A percentile compares a stretch with the other conserved stretches of the same genome.
phyloP scores from a whole-genome alignment of 148 eudicot species.

The Drosera capensis region DNA sequence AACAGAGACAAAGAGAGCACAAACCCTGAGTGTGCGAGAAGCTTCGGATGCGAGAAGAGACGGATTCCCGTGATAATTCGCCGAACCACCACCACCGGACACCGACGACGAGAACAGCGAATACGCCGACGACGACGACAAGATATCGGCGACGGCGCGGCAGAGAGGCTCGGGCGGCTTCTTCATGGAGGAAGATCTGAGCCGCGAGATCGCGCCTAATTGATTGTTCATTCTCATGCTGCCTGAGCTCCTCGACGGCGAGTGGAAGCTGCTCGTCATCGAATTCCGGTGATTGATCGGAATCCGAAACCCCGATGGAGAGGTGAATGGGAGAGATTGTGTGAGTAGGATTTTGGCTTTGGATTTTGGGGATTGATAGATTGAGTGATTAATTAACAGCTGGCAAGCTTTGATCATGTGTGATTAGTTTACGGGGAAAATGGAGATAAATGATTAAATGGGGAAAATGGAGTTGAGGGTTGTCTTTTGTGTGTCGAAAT shows the following conservation, averaged over 20 bases:
- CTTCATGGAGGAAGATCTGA: constrained; percentile 83
- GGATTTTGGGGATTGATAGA: too few relatives aligned
- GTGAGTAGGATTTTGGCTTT: too few relatives aligned
- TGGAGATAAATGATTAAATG: too few relatives aligned
- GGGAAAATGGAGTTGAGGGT: too few relatives aligned
- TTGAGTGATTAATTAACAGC: too few relatives aligned
- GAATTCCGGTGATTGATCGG: too few relatives aligned
- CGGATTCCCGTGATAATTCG: constrained; percentile 37
- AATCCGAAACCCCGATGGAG: too few relatives aligned
- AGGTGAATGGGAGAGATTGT: too few relatives aligned
- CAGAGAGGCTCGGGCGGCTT: constrained; percentile 98
- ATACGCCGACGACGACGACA: constrained; percentile 26
- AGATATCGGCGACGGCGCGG: constrained; percentile 84
- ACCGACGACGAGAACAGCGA: constrained; percentile 18
- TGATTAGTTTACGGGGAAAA: too few relatives aligned
- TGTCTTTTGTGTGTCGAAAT: too few relatives aligned
- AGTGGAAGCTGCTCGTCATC: constrained; percentile 53
- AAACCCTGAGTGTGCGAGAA: constrained; percentile 72
- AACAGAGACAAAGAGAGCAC: constrained; percentile 4
- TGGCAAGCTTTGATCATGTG: too few relatives aligned
- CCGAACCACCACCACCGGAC: constrained; percentile 14
- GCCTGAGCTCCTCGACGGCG: constrained; percentile 54
- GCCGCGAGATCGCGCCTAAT: constrained; percentile 34
- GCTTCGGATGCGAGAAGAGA: constrained; percentile 58
- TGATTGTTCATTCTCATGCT: constrained; percentile 32